phyloP scores from a whole-genome alignment of 306 rosid genomes.

The Medicago truncatula region DNA sequence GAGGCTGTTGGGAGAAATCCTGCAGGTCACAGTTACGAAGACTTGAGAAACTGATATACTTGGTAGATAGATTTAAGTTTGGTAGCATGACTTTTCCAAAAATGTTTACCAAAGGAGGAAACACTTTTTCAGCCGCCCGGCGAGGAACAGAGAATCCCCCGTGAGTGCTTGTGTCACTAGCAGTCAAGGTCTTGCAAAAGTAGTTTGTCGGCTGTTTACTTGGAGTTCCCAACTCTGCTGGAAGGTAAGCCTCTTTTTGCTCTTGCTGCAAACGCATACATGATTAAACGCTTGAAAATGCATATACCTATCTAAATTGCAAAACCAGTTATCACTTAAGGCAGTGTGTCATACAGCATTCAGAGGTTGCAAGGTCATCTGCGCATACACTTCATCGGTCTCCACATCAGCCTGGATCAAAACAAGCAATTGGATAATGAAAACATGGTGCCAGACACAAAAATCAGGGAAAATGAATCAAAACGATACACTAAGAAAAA shows the following conservation, averaged over 20 bases:
- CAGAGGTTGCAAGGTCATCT: slow-evolving; percentile 95
- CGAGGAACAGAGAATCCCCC: slow-evolving; percentile 99
- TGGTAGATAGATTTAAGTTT: not conserved
- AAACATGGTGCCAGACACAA: slow-evolving; percentile 24
- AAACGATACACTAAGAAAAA: slow-evolving; percentile 5
- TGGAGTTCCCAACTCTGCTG: slow-evolving; percentile 84
- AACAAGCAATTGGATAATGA: slow-evolving; percentile 19
- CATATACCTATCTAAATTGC: slow-evolving; percentile 13
- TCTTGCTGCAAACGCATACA: slow-evolving; percentile 69
- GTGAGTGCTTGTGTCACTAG: slow-evolving; percentile 98
- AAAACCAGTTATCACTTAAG: slow-evolving; percentile 21
- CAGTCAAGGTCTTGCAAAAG: slow-evolving; percentile 95
- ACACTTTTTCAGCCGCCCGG: slow-evolving; percentile 98
- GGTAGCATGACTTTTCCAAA: slow-evolving; percentile 24
- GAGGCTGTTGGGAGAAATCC: slow-evolving; percentile 97
- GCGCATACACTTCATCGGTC: slow-evolving; percentile 92
- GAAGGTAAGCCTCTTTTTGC: slow-evolving; percentile 93
- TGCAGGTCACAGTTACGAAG: slow-evolving; percentile 44
- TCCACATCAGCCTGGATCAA: slow-evolving; percentile 84
- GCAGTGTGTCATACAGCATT: slow-evolving; percentile 63
- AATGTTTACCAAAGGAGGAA: slow-evolving; percentile 83
- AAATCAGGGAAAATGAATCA: not conserved
- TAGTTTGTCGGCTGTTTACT: slow-evolving; percentile 96
- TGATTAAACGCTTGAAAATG: slow-evolving; percentile 37
- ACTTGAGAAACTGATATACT: slow-evolving; percentile 11